These are phyloP conservation scores for Platanthera guangdongensis DNA, from an alignment of 106 monocot genomes.

Conservation along the genomic window DNA sequence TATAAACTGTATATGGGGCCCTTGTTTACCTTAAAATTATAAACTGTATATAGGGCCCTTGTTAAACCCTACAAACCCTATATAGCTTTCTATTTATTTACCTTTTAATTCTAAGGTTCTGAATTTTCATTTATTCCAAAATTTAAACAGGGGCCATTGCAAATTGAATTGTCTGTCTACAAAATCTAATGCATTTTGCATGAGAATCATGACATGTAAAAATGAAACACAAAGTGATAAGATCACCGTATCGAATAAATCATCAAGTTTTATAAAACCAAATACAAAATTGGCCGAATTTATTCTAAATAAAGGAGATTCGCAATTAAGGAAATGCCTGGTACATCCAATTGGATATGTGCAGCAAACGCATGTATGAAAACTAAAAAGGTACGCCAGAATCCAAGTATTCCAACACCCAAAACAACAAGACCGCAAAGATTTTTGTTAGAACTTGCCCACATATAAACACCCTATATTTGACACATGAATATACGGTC, in stretches of 20 bases:
- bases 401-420: neutral
- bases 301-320: neutral
- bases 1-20: too few relatives aligned
- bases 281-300: neutral
- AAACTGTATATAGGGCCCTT: too few relatives aligned
- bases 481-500: neutral
- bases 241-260: neutral
- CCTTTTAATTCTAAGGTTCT: too few relatives aligned
- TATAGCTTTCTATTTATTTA: too few relatives aligned
- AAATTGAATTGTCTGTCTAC: too few relatives aligned
- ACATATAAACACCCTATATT: neutral
- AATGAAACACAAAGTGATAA: neutral
- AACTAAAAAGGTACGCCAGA: neutral
- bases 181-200: neutral
- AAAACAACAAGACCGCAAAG: neutral
- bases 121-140: too few relatives aligned
- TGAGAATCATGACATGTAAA: neutral
- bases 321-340: neutral
- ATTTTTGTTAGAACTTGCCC: neutral
- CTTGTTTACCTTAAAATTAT: too few relatives aligned
- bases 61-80: too few relatives aligned
- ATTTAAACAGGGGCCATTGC: too few relatives aligned
- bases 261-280: neutral
- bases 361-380: neutral
- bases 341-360: neutral